A percentile compares a stretch with the other conserved stretches of the same genome.
phyloP scores from a whole-genome alignment of 495 filamentous ascomycete species.

The Penicillium soppii region DNA sequence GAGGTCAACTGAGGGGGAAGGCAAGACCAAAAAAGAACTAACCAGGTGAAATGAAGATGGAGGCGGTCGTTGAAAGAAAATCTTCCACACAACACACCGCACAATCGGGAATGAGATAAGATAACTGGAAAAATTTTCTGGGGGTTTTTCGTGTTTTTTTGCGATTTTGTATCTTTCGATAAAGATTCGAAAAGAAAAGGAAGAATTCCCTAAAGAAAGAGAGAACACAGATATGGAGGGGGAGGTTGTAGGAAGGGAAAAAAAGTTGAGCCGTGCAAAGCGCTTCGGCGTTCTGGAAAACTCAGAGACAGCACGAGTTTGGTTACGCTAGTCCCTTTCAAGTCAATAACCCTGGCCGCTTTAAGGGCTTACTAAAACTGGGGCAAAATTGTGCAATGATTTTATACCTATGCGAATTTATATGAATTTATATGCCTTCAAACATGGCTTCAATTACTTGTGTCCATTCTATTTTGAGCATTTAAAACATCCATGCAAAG shows the following conservation, averaged over 20 bases:
- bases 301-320: constrained; percentile 29
- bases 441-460: too few relatives aligned
- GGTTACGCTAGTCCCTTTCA: constrained; percentile 23
- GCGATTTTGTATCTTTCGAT: constrained; percentile 48
- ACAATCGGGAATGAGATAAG: constrained; percentile 39
- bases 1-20: neutral
- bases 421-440: too few relatives aligned
- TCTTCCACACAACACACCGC: constrained; percentile 41
- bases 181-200: constrained; percentile 38
- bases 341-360: constrained; percentile 17
- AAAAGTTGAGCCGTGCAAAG: constrained; percentile 45
- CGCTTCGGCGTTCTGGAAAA: constrained; percentile 37
- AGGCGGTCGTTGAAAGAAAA: constrained; percentile 31
- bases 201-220: constrained; percentile 29
- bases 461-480: neutral
- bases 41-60: constrained; percentile 23
- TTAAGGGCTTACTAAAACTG: constrained; percentile 23
- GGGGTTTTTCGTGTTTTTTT: constrained; percentile 43
- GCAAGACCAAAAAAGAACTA: constrained; percentile 17
- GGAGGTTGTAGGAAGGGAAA: constrained; percentile 34
- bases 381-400: too few relatives aligned
- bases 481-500: neutral
- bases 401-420: too few relatives aligned
- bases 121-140: constrained; percentile 26
- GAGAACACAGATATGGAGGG: constrained; percentile 35